A percentile compares a stretch with the other conserved stretches of the same genome.
Evolutionary conservation across 2,329 filamentous ascomycete species (phyloP).

Genomic region (Grosmannia clavigera): DNA sequence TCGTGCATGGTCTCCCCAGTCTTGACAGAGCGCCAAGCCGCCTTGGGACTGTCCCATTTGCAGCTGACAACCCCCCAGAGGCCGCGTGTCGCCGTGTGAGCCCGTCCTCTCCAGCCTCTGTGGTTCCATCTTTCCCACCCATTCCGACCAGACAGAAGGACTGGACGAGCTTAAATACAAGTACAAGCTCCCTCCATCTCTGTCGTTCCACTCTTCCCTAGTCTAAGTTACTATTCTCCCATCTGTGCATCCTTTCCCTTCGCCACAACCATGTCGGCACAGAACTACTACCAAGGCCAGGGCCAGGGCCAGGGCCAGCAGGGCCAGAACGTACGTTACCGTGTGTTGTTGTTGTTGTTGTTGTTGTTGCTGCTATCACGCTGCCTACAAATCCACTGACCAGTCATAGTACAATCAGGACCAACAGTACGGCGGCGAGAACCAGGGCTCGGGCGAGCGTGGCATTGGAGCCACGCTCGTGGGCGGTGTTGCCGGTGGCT

Average conservation of each 20-base stretch:
- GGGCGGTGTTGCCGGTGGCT: slow-evolving; percentile 41
- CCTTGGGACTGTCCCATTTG: too few relatives aligned
- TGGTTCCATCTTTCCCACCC: background rate
- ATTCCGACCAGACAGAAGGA: background rate
- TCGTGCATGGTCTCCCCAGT: too few relatives aligned
- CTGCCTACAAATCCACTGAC: slow-evolving; percentile 1
- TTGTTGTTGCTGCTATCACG: background rate
- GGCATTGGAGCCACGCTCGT: slow-evolving; percentile 41
- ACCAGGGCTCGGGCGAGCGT: slow-evolving; percentile 30
- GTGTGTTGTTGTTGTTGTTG: too few relatives aligned
- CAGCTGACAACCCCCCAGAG: background rate
- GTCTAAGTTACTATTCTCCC: background rate
- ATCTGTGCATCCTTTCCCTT: background rate
- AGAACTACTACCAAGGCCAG: slow-evolving; percentile 13
- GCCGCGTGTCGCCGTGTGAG: background rate
- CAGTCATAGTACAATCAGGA: slow-evolving; percentile 6
- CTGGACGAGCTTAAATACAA: background rate
- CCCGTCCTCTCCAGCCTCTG: background rate
- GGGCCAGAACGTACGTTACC: background rate
- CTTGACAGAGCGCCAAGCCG: too few relatives aligned
- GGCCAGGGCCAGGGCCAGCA: slow-evolving; percentile 13
- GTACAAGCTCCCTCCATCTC: background rate
- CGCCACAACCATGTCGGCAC: slow-evolving; percentile 12
- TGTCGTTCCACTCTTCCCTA: background rate
- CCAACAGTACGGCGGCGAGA: slow-evolving; percentile 13